Base-by-base conservation (phyloP, 768 basidiomycete genomes). In the Candolleomyces eurysporus region DNA sequence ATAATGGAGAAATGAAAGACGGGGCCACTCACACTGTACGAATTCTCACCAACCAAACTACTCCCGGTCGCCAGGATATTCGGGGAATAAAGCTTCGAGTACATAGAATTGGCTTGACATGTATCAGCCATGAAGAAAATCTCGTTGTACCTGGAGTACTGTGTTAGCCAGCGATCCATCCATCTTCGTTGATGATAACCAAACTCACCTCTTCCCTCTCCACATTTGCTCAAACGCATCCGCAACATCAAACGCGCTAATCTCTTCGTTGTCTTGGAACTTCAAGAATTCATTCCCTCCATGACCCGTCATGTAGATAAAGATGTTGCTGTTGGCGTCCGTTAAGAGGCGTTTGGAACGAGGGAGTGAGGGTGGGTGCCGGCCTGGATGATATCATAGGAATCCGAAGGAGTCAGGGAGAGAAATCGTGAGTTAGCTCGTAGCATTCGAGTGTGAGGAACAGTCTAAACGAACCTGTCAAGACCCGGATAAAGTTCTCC, bases 191-290 rank as follows among this genome's bases (percentile, higher is more conserved):
- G 26, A 26, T 2, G 26, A 26, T 26, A 26, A 26, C 26, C 26
- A 26, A 26, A 26, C 83, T 48, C 60, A 91, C 95, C 96, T 79
- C 71, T 90, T 90, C 82, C 98, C 98, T 72, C 96, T 91, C 80
- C 90, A 95, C 96, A 99, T 99, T 75, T 98, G 96, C 73, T 94
- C 94, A 63, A 98, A 91, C 2, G 97, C 96, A 71, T 98, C 96
- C 0, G 96, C 96, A n/a, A 98, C 85, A 71, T 98, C 97, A 61
- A 91, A 94, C 0, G 96, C 94, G 61, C 91, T 94, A 67, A 98
- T 94, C 72, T 99, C 97, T 73, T 98, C 97, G 71, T 92, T 95
- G 71, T 99, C 97, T 71, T 99, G 97, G 73, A 99, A 98, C 73
- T 99, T 98, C 69, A 99, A 85, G 72, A 98, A 99, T 73, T 97